Percentiles rank a stretch among this genome's conserved stretches.
Conservation (phyloP, 2,329 filamentous ascomycete species). For the Aspergillus niger region DNA sequence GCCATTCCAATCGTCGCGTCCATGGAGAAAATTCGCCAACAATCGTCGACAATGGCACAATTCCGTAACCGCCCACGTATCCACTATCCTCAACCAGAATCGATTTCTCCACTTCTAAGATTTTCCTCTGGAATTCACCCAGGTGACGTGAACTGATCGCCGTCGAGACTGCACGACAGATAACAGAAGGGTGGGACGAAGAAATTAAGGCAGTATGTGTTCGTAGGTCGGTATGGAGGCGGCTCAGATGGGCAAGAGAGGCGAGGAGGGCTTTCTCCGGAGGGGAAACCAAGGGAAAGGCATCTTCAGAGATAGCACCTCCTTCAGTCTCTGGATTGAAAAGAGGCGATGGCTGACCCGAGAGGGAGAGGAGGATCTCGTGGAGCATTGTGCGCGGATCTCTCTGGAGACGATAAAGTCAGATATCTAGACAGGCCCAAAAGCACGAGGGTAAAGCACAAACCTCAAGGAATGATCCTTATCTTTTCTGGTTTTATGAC, state of each 20-base stretch:
- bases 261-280: slow-evolving; percentile 80
- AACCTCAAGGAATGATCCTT: slow-evolving; percentile 31
- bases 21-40: slow-evolving; percentile 84
- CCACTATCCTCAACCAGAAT: slow-evolving; percentile 75
- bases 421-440: slow-evolving; percentile 2
- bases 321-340: slow-evolving; percentile 60
- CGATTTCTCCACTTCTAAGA: slow-evolving; percentile 78
- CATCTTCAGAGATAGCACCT: slow-evolving; percentile 53
- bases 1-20: slow-evolving; percentile 82
- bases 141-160: slow-evolving; percentile 75
- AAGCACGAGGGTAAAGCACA: slow-evolving; percentile 4
- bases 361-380: slow-evolving; percentile 95
- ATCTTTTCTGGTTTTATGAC: slow-evolving; percentile 28
- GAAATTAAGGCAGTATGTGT: slow-evolving; percentile 67
- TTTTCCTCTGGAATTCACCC: slow-evolving; percentile 75
- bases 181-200: slow-evolving; percentile 71
- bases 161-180: slow-evolving; percentile 84
- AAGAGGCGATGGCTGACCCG: slow-evolving; percentile 87
- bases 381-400: slow-evolving; percentile 73
- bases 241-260: slow-evolving; percentile 74
- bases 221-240: slow-evolving; percentile 73
- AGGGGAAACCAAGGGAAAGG: slow-evolving; percentile 63
- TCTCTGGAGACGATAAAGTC: slow-evolving; percentile 20
- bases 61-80: slow-evolving; percentile 87
- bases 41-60: slow-evolving; percentile 85